phyloP scores from a whole-genome alignment of 2,329 filamentous ascomycete genomes.

The Scedosporium boydii region DNA sequence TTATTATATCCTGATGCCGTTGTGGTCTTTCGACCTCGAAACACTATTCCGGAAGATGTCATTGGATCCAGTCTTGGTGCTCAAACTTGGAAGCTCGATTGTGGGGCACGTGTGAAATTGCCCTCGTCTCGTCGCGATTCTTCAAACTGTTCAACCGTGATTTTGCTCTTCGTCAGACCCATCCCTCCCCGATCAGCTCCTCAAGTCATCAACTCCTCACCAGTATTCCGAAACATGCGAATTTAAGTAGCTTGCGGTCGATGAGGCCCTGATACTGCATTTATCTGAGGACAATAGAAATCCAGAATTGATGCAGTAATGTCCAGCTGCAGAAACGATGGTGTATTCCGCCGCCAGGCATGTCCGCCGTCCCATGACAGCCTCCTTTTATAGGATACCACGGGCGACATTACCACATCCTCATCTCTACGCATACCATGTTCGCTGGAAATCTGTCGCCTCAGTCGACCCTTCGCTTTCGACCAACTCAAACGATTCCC shows the following conservation, averaged over 20 bases:
- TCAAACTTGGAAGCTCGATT: neutral
- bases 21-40: neutral
- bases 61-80: neutral
- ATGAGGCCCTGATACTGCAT: neutral
- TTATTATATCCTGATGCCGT: no score
- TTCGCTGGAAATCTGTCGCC: slow-evolving; percentile 34
- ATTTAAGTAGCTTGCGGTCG: neutral
- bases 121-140: neutral
- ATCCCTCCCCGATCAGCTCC: neutral
- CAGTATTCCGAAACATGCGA: neutral
- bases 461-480: slow-evolving; percentile 11
- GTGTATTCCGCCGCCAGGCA: slow-evolving; percentile 2
- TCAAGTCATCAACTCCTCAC: neutral
- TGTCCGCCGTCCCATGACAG: slow-evolving; percentile 1
- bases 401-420: slow-evolving; percentile 2
- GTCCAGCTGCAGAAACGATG: slow-evolving; percentile 1
- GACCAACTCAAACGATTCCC: neutral
- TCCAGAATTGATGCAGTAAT: neutral
- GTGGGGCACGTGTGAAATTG: neutral
- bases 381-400: neutral
- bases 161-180: neutral
- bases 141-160: neutral
- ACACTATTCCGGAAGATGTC: neutral
- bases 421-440: slow-evolving; percentile 23
- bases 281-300: neutral